phyloP scores from a whole-genome alignment of 352 stramenopile species.

The Globisporangium megalacanthum region DNA sequence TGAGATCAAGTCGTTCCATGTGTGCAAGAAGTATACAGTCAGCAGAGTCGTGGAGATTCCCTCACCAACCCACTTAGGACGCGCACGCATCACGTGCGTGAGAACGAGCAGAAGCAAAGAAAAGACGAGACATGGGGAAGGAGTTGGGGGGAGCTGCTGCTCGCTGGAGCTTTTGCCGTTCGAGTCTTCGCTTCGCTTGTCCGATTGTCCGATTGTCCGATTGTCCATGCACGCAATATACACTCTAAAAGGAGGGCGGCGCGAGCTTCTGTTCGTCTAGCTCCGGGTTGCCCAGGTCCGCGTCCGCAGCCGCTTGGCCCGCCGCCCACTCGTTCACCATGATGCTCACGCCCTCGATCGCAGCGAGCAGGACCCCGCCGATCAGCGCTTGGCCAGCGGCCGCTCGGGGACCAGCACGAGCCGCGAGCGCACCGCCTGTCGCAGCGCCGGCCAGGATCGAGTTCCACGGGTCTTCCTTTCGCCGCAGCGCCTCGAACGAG shows the following conservation, averaged over 20 bases:
- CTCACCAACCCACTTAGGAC: too few species aligned
- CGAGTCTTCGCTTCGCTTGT: not conserved
- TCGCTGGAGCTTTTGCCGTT: constrained; percentile 11
- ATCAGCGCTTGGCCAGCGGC: constrained; percentile 93
- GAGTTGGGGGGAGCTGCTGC: not conserved
- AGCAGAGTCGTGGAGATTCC: too few species aligned
- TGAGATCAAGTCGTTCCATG: not conserved
- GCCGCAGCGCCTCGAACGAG: constrained; percentile 93
- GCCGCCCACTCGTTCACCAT: constrained; percentile 89
- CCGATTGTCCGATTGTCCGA: not conserved
- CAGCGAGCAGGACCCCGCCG: constrained; percentile 92
- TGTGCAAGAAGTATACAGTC: constrained; percentile 1
- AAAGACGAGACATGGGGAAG: not conserved
- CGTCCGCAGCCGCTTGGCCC: constrained; percentile 42
- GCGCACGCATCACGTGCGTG: too few species aligned
- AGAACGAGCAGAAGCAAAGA: not conserved
- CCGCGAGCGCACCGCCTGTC: constrained; percentile 95
- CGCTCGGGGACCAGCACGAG: constrained; percentile 91
- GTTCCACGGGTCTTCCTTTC: constrained; percentile 99
- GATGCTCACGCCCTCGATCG: constrained; percentile 98
- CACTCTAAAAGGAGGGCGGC: constrained; percentile 72
- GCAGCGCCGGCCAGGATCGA: constrained; percentile 96
- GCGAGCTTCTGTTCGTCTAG: constrained; percentile 83
- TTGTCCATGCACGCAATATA: constrained; percentile 14
- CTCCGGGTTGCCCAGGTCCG: constrained; percentile 50